Evolutionary conservation across 768 basidiomycete species (phyloP), one percentile per base, ranked within the genome.

Genomic region (Mycena epipterygia): DNA sequence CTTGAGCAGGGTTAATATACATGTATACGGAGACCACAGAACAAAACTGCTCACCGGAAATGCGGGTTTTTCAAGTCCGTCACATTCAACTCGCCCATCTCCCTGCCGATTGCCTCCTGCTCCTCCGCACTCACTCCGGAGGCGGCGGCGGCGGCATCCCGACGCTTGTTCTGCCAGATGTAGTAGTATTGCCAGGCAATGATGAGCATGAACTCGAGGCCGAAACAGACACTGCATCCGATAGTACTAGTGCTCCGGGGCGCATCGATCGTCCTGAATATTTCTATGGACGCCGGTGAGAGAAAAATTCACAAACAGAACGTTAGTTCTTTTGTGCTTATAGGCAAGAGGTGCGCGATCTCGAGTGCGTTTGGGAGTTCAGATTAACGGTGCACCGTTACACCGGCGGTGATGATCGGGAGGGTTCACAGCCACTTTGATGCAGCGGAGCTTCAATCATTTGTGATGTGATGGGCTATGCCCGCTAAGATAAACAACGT

Each of bases 31-130:
- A 19, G 13, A 44, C 8, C 8, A 5, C 5, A 5, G 42, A 44
- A 44, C 19, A 6, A 44, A 44, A 19, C 5, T 5, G 19, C 35
- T 37, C 8, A 33, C 29, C 29, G 13, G n/a, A 64, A 49, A 64
- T 64, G 35, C 29, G 51, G 51, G 21, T 64, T 64, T 35, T 64
- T 39, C 21, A 64, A 53, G 25, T 64, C 63, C n/a, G 63, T 64
- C 32, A 64, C 52, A 53, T 64, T 35, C 27, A 49, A 27, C 63
- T 64, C 63, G 13, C 63, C 63, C 17, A 27, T 48, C 29, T 53
- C 48, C 63, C 52, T 64, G n/a, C 49, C 63, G 17, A 29, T 27
- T 21, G 23, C 49, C 35, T 64, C 63, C 52, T 53, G 49, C 32
- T 51, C 35, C 19, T 53, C 63, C 16, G n/a, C 32, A 30, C 49